Percentiles rank a stretch among this genome's conserved stretches.
Evolutionary conservation across 2,329 filamentous ascomycete species (phyloP).

Genomic region (Cordyceps militaris): DNA sequence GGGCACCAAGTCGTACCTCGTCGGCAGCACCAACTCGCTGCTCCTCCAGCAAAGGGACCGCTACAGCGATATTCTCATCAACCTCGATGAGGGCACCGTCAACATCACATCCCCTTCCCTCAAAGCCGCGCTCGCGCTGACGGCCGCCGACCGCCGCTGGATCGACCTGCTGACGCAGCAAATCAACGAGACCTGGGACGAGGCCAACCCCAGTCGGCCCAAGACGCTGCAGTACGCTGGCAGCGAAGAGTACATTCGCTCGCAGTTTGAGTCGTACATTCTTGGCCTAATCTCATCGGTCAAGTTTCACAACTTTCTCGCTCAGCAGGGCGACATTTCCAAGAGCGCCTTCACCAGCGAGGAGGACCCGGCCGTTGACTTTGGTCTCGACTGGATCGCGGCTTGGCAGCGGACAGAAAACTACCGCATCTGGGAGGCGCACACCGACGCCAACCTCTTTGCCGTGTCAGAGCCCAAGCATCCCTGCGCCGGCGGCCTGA

Average conservation of each 20-base stretch:
- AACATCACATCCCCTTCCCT: conserved; percentile 77
- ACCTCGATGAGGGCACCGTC: conserved; percentile 83
- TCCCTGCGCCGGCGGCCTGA: conserved; percentile 85
- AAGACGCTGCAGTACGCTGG: conserved; percentile 92
- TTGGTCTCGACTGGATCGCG: conserved; percentile 77
- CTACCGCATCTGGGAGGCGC: conserved; percentile 76
- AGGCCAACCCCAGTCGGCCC: conserved; percentile 78
- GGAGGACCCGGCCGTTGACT: conserved; percentile 79
- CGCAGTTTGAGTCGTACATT: conserved; percentile 96
- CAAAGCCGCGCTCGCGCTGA: conserved; percentile 66
- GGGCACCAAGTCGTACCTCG: conserved; percentile 93
- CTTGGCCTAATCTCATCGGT: conserved; percentile 79
- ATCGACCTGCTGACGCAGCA: conserved; percentile 93
- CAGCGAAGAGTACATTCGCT: conserved; percentile 92
- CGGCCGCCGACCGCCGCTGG: conserved; percentile 85
- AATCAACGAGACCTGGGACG: conserved; percentile 95
- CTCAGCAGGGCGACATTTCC: conserved; percentile 64
- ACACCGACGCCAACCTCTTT: conserved; percentile 82
- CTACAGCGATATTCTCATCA: conserved; percentile 94
- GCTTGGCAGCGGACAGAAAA: conserved; percentile 85
- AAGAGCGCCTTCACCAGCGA: conserved; percentile 63
- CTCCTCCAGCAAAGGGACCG: conserved; percentile 89
- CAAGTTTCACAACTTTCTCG: conserved; percentile 75
- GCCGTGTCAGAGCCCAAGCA: conserved; percentile 91
- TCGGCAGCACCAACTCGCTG: conserved; percentile 93